A percentile compares a stretch with the other conserved stretches of the same genome.
Evolutionary conservation across 2,329 filamentous ascomycete genomes (phyloP).

Genomic region (Verticillium albo-atrum): DNA sequence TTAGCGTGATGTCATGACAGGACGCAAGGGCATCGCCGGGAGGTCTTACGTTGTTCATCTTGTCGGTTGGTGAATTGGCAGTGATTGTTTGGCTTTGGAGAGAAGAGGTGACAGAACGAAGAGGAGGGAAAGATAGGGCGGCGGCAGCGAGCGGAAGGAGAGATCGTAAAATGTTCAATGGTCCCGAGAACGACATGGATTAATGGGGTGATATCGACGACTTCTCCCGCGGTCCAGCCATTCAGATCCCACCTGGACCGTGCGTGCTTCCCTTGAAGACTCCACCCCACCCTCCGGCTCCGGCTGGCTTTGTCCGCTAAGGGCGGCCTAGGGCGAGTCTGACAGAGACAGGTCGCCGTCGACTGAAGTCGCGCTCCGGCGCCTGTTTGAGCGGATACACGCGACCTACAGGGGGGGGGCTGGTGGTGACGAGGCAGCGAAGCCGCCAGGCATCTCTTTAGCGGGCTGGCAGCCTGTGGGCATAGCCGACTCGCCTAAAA

Average conservation of each 20-base stretch:
- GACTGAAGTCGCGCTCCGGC: not conserved
- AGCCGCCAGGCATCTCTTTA: not conserved
- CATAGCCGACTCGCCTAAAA: not conserved
- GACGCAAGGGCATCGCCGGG: not conserved
- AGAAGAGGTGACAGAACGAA: not conserved
- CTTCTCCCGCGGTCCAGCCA: not conserved
- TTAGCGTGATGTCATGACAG: slow-evolving; percentile 18
- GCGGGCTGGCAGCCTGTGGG: not conserved
- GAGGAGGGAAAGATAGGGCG: slow-evolving; percentile 3
- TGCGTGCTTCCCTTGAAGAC: not conserved
- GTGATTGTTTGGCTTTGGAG: not conserved
- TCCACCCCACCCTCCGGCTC: not conserved
- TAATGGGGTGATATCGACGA: slow-evolving; percentile 5
- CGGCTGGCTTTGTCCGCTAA: not conserved
- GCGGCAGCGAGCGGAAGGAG: not conserved
- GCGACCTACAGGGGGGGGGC: not conserved
- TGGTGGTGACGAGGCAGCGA: too few relatives aligned
- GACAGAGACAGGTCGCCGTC: not conserved
- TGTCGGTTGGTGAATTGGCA: slow-evolving; percentile 12
- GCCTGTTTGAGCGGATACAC: not conserved
- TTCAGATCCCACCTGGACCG: not conserved
- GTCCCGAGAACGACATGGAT: not conserved
- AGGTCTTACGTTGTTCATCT: slow-evolving; percentile 53
- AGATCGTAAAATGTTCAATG: slow-evolving; percentile 1
- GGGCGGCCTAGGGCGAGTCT: not conserved